Evolutionary conservation across 83 land plant species (phyloP).

Genomic region (Isoetes engelmannii): DNA sequence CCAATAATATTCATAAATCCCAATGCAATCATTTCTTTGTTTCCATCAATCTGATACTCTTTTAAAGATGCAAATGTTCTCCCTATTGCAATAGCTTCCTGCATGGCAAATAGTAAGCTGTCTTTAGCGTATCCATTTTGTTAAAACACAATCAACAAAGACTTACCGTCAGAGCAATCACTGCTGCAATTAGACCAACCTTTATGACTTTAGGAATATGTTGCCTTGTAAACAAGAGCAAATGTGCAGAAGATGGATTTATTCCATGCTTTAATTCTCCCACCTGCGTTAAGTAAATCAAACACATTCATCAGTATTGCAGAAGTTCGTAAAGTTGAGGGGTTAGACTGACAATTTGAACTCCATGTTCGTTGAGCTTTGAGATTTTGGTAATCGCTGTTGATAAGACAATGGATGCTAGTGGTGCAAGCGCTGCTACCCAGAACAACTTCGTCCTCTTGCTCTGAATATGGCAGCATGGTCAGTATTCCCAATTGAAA

Average conservation of each 20-base stretch:
- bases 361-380: constrained; percentile 39
- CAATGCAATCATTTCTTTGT: constrained; percentile 67
- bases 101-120: background rate
- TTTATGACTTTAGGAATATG: constrained; percentile 3
- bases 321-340: no score
- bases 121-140: no score
- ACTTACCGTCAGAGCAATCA: constrained; percentile 25
- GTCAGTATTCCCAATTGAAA: no score
- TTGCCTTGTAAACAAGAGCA: background rate
- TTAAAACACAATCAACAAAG: background rate
- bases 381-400: constrained; percentile 29
- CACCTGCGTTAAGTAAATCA: background rate
- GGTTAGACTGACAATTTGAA: constrained; percentile 28
- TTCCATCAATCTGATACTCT: constrained; percentile 55
- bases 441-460: constrained; percentile 35
- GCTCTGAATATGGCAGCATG: constrained; percentile 20
- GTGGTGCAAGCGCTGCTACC: constrained; percentile 42
- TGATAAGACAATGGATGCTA: constrained; percentile 28
- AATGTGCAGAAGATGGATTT: constrained; percentile 6
- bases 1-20: constrained; percentile 28
- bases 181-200: constrained; percentile 18
- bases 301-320: no score
- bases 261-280: background rate
- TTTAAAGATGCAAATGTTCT: constrained; percentile 58
- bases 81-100: constrained; percentile 73